These are phyloP conservation scores for Annulohypoxylon nitens DNA, from an alignment of 495 filamentous ascomycete genomes.

Conservation along the genomic window DNA sequence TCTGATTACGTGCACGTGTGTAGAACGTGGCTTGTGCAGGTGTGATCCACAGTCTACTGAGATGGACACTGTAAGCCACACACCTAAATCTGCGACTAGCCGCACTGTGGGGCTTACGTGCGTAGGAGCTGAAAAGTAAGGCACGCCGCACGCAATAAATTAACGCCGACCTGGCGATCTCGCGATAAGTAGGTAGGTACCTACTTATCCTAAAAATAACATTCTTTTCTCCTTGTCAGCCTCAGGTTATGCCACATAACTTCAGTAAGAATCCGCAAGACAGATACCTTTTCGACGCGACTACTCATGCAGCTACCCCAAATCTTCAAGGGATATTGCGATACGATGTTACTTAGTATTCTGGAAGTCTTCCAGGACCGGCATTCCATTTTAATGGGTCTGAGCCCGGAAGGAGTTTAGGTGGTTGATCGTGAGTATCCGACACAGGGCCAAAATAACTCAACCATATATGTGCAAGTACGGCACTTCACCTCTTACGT, in stretches of 20 bases:
- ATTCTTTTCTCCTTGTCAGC: neutral
- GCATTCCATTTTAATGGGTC: neutral
- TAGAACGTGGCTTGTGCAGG: neutral
- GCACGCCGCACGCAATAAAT: conserved; percentile 7
- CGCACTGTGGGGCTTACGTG: neutral
- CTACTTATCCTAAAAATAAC: neutral
- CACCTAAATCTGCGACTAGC: neutral
- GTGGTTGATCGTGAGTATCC: neutral
- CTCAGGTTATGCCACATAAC: neutral
- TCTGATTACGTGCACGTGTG: neutral
- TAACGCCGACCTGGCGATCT: neutral
- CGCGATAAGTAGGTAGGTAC: neutral
- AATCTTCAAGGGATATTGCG: neutral
- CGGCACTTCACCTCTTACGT: neutral
- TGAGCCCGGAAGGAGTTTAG: neutral
- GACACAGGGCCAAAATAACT: neutral
- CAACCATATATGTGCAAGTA: neutral
- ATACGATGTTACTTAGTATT: neutral
- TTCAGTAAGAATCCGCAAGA: neutral
- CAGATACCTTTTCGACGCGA: too few relatives aligned
- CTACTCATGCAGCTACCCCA: neutral
- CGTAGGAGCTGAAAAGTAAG: conserved; percentile 11
- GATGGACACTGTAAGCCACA: neutral
- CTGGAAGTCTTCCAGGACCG: neutral
- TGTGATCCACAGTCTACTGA: neutral